phyloP scores from a whole-genome alignment of 257 asterid genomes.

The Nicotiana noctiflora region DNA sequence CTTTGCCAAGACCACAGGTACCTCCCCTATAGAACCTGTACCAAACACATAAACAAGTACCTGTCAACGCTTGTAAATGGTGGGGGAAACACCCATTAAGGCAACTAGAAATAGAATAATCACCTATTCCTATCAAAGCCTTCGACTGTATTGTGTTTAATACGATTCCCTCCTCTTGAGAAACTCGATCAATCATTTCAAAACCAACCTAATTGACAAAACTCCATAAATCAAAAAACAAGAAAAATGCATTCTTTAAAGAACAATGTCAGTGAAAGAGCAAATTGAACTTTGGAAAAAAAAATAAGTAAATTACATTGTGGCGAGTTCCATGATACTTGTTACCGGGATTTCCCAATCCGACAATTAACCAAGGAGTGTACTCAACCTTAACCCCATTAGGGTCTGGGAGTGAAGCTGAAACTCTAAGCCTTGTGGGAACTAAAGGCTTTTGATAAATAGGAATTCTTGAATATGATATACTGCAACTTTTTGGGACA shows the following conservation, averaged over 20 bases:
- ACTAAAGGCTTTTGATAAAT: constrained; percentile 30
- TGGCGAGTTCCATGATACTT: constrained; percentile 97
- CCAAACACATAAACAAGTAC: constrained; percentile 6
- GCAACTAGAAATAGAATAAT: constrained; percentile 4
- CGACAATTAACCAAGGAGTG: constrained; percentile 98
- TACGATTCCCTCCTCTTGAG: constrained; percentile 65
- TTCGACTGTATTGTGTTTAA: constrained; percentile 93
- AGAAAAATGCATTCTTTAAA: constrained; percentile 4
- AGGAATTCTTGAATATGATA: constrained; percentile 42
- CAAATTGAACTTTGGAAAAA: background rate
- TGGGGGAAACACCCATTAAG: background rate
- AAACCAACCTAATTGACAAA: constrained; percentile 63
- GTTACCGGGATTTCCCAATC: constrained; percentile 96
- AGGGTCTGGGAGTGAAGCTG: constrained; percentile 46
- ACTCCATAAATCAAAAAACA: background rate
- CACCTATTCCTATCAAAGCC: constrained; percentile 91
- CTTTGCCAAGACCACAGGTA: constrained; percentile 77
- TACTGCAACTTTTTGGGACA: constrained; percentile 30
- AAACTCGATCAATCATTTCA: constrained; percentile 81
- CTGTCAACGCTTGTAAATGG: background rate
- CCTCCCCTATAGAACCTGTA: constrained; percentile 88
- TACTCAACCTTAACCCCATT: constrained; percentile 62
- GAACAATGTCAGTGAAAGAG: background rate
- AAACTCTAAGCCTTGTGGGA: constrained; percentile 38
- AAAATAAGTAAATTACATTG: constrained; percentile 46